phyloP scores from a whole-genome alignment of 352 stramenopile genomes.

The Thraustochytrium aureum region DNA sequence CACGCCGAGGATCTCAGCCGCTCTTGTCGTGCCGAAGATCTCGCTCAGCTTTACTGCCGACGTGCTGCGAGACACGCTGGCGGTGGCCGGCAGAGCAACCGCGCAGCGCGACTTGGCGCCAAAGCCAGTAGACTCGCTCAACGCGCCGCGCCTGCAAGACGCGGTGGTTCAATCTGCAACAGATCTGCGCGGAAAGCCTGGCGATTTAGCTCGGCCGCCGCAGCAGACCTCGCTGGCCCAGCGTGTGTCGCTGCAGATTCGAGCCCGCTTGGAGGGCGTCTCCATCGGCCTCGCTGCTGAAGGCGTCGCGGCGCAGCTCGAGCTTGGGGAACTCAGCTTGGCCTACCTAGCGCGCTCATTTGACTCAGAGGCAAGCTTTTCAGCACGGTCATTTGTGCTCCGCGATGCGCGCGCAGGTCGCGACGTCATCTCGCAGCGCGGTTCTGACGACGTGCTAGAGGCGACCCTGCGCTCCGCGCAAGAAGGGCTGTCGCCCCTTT shows the following conservation, averaged over 20 bases:
- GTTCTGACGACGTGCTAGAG: not conserved
- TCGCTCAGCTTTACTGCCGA: constrained; percentile 10
- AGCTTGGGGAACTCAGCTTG: not conserved
- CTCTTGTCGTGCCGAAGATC: not conserved
- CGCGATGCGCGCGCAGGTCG: not conserved
- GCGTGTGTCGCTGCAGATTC: not conserved
- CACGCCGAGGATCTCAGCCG: not conserved
- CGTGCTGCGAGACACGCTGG: constrained; percentile 5
- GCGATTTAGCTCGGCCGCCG: too few species aligned
- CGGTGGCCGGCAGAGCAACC: too few species aligned
- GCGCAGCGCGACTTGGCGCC: too few species aligned
- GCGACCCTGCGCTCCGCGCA: not conserved
- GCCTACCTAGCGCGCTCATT: not conserved
- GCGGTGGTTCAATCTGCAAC: too few species aligned
- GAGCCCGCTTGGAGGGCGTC: not conserved
- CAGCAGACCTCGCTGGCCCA: not conserved
- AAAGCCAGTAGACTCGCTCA: too few species aligned
- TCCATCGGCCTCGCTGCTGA: not conserved
- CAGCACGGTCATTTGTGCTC: not conserved
- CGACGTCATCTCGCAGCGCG: not conserved
- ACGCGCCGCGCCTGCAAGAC: too few species aligned
- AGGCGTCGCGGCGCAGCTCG: not conserved
- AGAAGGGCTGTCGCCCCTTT: not conserved
- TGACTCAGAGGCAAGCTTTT: not conserved
- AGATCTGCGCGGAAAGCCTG: too few species aligned